These are phyloP conservation scores for Cylindrodendrum hubeiense DNA, from an alignment of 2,329 filamentous ascomycete species.

Conservation along the genomic window DNA sequence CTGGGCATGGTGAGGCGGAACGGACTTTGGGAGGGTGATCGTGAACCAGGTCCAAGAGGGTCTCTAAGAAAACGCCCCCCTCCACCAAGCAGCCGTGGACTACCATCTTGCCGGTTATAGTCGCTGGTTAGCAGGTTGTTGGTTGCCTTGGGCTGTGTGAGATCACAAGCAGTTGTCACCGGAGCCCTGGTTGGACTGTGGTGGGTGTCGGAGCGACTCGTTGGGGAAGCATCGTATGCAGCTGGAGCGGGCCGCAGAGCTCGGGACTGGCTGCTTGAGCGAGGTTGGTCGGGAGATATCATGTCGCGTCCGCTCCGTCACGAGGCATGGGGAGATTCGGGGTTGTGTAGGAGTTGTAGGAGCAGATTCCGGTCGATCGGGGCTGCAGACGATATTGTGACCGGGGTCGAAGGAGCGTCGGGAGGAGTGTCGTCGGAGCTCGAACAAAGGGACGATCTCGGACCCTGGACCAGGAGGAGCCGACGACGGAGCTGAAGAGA, in stretches of 20 bases:
- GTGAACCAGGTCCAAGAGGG: constrained; percentile 38
- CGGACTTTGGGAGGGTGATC: constrained; percentile 54
- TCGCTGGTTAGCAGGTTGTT: constrained; percentile 33
- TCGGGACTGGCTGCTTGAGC: constrained; percentile 46
- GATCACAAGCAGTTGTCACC: constrained; percentile 24
- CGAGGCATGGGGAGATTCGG: constrained; percentile 39
- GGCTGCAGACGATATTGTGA: not conserved
- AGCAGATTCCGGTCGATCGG: not conserved
- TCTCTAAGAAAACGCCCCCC: constrained; percentile 53
- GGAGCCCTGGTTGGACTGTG: constrained; percentile 32
- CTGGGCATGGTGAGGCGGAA: constrained; percentile 59
- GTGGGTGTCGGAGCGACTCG: constrained; percentile 31
- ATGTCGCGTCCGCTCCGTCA: constrained; percentile 46
- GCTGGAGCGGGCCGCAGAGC: constrained; percentile 41
- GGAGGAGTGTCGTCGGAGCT: constrained; percentile 3
- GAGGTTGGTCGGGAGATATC: constrained; percentile 47
- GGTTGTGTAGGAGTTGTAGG: constrained; percentile 5
- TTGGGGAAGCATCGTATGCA: constrained; percentile 38
- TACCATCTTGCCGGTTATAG: constrained; percentile 38
- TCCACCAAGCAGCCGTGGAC: constrained; percentile 40
- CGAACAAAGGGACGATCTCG: constrained; percentile 8
- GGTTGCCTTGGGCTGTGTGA: constrained; percentile 33
- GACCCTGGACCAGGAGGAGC: not conserved
- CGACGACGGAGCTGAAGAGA: constrained; percentile 4
- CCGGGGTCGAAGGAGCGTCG: not conserved